Base-by-base conservation (phyloP, 148 eudicot genomes). In the Fallopia convolvulus region DNA sequence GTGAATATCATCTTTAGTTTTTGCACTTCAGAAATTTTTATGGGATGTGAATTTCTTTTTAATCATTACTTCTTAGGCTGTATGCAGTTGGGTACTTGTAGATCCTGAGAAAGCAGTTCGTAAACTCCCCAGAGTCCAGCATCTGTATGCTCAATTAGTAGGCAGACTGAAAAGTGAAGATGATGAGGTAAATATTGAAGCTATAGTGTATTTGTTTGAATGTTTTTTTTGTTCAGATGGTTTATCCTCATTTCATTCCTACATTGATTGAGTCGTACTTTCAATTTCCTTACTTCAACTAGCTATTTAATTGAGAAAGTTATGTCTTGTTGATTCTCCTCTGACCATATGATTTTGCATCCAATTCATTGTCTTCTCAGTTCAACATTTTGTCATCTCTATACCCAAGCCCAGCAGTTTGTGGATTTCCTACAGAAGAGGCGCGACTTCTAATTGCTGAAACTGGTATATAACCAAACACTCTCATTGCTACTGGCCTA, bases 361-460 rank as follows among this genome's bases (percentile, higher is more conserved):
- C 50, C 26, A 39, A 36, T 52, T 21, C 41, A 17, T 75, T 53
- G 21, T 23, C 52, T 53, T 41, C 76, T 52, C 92, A 94, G 99
- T 91, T 85, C 87, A 89, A 92, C 71, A 83, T 94, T 79, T 84
- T 94, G 85, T 88, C 97, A 71, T 86, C 89, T 48, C 93, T 94
- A 66, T 97, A 94, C 77, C 99, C 99, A 71, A 94, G 87, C 78
- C 99, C 99, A 81, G 99, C 99, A 78, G 99, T 94, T 61, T 94
- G 97, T 82, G 99, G 99, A 55, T 91, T 83, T 76, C 99, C 99
- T 33, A 81, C 91, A 10, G 94, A 94, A 77, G 97, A 90, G 61
- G 97, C 99, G 42, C 87, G 97, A 9, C 77, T 83, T 70, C 84
- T 94, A 39, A 94, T 94, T 81, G 87, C 94, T 70, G 92, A 94